These are phyloP conservation scores for Fistulifera pelliculosa DNA, from an alignment of 108 stramenopile species.

Conservation along the genomic window DNA sequence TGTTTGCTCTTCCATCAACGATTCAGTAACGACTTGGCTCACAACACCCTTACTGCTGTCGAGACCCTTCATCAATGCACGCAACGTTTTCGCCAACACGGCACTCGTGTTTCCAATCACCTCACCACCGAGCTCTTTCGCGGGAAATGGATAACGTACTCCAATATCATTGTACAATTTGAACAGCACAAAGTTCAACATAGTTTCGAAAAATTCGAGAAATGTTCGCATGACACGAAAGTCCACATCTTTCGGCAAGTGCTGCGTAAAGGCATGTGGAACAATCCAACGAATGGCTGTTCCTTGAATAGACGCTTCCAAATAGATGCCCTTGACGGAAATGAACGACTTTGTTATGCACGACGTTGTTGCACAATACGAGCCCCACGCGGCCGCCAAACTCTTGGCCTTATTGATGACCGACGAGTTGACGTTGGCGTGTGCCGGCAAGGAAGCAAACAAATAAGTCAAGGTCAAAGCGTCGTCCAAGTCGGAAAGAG, in stretches of 20 bases:
- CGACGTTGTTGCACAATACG: slow-evolving; percentile 77
- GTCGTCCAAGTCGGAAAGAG: slow-evolving; percentile 94
- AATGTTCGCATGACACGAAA: slow-evolving; percentile 98
- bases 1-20: slow-evolving; percentile 28
- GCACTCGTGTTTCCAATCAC: slow-evolving; percentile 44
- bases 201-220: slow-evolving; percentile 96
- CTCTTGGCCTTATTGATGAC: slow-evolving; percentile 73
- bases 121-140: slow-evolving; percentile 39
- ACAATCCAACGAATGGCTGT: slow-evolving; percentile 84
- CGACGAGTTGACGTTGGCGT: slow-evolving; percentile 60
- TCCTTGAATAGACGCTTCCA: slow-evolving; percentile 80
- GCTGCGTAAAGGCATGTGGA: slow-evolving; percentile 94
- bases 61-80: slow-evolving; percentile 46
- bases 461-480: slow-evolving; percentile 88
- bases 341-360: slow-evolving; percentile 93
- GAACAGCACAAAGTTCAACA: slow-evolving; percentile 91
- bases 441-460: slow-evolving; percentile 88
- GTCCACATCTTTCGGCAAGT: slow-evolving; percentile 92
- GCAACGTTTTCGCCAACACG: slow-evolving; percentile 61
- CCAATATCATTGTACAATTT: slow-evolving; percentile 89
- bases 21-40: slow-evolving; percentile 51
- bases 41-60: slow-evolving; percentile 48
- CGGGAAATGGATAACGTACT: slow-evolving; percentile 79
- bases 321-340: slow-evolving; percentile 96
- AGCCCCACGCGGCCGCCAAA: slow-evolving; percentile 89